Evolutionary conservation across 176 grass and related monocot genomes (phyloP).

Genomic region (Triticum turgidum): DNA sequence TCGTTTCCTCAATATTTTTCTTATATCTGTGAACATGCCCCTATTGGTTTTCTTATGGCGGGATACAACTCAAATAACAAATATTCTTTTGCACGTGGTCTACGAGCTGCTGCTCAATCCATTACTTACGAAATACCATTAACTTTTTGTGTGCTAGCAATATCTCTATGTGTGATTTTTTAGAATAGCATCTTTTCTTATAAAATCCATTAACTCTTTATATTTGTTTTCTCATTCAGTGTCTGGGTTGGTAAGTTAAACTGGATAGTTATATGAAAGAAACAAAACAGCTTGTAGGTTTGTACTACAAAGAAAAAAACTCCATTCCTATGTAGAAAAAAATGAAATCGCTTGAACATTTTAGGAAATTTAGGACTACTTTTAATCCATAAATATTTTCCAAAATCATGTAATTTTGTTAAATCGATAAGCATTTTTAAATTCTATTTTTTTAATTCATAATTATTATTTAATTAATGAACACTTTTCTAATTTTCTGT

Average conservation of each 20-base stretch:
- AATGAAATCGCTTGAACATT: too few species aligned
- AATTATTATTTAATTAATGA: too few species aligned
- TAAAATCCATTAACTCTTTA: not conserved
- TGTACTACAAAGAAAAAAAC: not conserved
- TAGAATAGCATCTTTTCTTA: not conserved
- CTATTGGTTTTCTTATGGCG: conserved; percentile 9
- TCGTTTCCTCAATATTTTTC: too few species aligned
- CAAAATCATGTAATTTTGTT: too few species aligned
- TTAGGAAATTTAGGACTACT: too few species aligned
- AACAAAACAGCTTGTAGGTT: not conserved
- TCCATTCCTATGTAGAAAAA: too few species aligned
- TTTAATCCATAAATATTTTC: too few species aligned
- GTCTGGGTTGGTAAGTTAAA: not conserved
- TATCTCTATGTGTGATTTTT: not conserved
- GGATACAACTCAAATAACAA: not conserved
- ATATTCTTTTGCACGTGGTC: conserved; percentile 10
- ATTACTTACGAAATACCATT: not conserved
- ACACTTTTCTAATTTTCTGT: too few species aligned
- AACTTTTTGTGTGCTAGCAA: not conserved
- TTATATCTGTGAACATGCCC: too few species aligned
- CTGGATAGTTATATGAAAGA: not conserved
- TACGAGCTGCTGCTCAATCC: conserved; percentile 6
- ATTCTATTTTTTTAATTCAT: too few species aligned
- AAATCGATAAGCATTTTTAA: too few species aligned
- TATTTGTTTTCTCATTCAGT: not conserved